Evolutionary conservation across 169 alveolate species (phyloP).

Genomic region (Cryptosporidium baileyi): DNA sequence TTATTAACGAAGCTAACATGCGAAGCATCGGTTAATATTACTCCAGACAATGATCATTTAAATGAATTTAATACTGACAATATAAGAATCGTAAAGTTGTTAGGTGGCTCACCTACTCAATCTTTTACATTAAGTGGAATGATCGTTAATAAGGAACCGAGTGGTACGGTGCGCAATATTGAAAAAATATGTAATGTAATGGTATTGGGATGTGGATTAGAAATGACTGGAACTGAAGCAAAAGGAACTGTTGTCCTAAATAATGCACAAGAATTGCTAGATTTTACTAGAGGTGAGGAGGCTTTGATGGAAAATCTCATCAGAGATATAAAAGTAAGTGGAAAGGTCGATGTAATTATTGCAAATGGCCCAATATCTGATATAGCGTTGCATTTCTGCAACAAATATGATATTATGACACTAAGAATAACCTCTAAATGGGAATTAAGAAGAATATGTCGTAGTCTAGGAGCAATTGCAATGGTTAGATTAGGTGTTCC

Average conservation of each 20-base stretch:
- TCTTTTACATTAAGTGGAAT: conserved; percentile 91
- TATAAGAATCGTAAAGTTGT: conserved; percentile 95
- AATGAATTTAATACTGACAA: conserved; percentile 94
- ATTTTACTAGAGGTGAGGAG: conserved; percentile 92
- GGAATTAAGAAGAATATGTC: conserved; percentile 94
- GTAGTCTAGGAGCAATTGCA: conserved; percentile 93
- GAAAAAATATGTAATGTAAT: conserved; percentile 91
- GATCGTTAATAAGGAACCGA: conserved; percentile 89
- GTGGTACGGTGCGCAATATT: conserved; percentile 91
- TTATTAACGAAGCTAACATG: conserved; percentile 87
- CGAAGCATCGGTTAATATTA: conserved; percentile 88
- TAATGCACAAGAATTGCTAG: conserved; percentile 94
- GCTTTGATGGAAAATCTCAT: conserved; percentile 87
- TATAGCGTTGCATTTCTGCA: conserved; percentile 95
- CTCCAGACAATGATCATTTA: conserved; percentile 86
- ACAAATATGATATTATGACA: conserved; percentile 93
- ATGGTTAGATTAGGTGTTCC: conserved; percentile 92
- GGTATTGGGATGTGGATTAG: conserved; percentile 96
- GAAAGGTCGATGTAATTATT: conserved; percentile 90
- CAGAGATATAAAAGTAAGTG: conserved; percentile 85
- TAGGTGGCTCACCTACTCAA: conserved; percentile 92
- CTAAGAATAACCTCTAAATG: conserved; percentile 90
- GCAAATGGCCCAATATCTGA: conserved; percentile 95
- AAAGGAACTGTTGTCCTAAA: conserved; percentile 97
- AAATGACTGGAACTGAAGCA: conserved; percentile 93